Base-by-base conservation (phyloP, 441 rosid genomes). In the Aquilaria agallochum region DNA sequence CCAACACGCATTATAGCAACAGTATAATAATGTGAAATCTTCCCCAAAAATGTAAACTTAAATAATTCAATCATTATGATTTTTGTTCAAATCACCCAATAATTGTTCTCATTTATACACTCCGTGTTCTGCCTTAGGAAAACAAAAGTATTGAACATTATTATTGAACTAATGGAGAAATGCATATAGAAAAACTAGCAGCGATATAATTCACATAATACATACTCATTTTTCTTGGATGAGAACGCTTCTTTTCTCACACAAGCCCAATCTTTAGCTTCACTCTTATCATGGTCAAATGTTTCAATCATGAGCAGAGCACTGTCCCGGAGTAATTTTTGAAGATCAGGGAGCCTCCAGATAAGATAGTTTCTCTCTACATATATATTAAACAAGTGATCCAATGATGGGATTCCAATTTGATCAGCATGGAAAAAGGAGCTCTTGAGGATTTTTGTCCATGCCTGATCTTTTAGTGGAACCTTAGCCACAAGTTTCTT, bases 331-430 rank as follows among this genome's bases (percentile, higher is more conserved):
- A 92, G 87, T 65, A 92, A 71, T 53, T 82, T 89, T 73, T 92
- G 95, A 47, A 87, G 74, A 71, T 83, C 96, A 5, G 98, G 96
- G 77, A 89, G 92, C 72, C 96, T 87, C 95, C 95, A 92, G 62
- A 92, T 69, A 46, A 89, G 79, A 68, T 92, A 86, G 73, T 80
- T 87, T 79, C 92, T 86, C 75, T 83, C 98, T 0, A 86, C 87
- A 63, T 92, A 92, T 57, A 92, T 80, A 72, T 64, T 87, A 60
- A 84, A 72, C 65, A 92, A 82, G 74, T 92, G 98, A 80, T 92
- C 95, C 73, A 87, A 60, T 5, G 98, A 85, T 5, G 83, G 85
- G 55, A 82, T 80, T 69, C 83, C 86, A 30, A 87, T 67, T 73
- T 92, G 65, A 68, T 86, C 96, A 50, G 86, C 79, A 61, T 64